Percentiles rank a stretch among this genome's conserved stretches.
phyloP scores from a whole-genome alignment of 805 yeast species.

The Phaffomyces opuntiae region DNA sequence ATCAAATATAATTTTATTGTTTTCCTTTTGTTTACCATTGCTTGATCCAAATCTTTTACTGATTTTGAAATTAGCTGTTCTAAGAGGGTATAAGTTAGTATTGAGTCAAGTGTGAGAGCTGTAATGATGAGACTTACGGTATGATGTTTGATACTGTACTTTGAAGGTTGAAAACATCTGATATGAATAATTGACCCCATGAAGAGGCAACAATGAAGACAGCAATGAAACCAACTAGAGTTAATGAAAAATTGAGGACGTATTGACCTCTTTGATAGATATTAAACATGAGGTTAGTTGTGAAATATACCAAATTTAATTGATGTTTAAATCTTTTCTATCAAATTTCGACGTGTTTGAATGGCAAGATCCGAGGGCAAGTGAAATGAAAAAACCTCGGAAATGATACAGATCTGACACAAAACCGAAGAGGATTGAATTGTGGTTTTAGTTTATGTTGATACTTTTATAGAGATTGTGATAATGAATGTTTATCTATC shows the following conservation, averaged over 20 bases:
- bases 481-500: too few species aligned
- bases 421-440: background rate
- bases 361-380: too few species aligned
- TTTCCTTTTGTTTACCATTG: slow-evolving; percentile 66
- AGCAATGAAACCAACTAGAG: slow-evolving; percentile 42
- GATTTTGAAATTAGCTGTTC: slow-evolving; percentile 37
- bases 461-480: too few species aligned
- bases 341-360: background rate
- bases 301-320: background rate
- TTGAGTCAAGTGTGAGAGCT: slow-evolving; percentile 6
- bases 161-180: slow-evolving; percentile 38
- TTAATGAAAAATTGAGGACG: slow-evolving; percentile 45
- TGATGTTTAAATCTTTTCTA: background rate
- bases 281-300: slow-evolving; percentile 29
- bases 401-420: background rate
- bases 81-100: slow-evolving; percentile 12
- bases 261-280: slow-evolving; percentile 40
- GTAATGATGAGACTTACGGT: slow-evolving; percentile 20
- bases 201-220: slow-evolving; percentile 43
- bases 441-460: background rate
- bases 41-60: slow-evolving; percentile 64
- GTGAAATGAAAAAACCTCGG: background rate
- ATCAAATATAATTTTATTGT: slow-evolving; percentile 65
- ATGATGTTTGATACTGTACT: slow-evolving; percentile 30
- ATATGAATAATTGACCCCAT: slow-evolving; percentile 38